Evolutionary conservation across 2,329 filamentous ascomycete species (phyloP).

Genomic region (Xylaria sp.): DNA sequence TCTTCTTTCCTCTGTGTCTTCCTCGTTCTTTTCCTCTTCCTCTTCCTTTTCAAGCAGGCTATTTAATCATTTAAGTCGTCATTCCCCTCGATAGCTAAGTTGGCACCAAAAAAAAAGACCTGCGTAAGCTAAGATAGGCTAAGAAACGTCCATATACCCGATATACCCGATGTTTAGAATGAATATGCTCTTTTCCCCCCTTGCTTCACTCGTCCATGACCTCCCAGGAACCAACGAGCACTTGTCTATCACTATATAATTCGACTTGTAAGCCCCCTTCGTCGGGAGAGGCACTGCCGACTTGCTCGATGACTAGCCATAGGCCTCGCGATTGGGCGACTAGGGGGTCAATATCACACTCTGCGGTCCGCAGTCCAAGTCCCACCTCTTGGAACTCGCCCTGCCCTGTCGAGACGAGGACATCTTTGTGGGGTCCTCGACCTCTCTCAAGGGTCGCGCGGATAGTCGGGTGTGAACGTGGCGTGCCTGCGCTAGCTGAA

Average conservation of each 20-base stretch:
- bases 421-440: slow-evolving; percentile 72
- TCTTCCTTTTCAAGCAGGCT: neutral
- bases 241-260: slow-evolving; percentile 60
- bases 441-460: slow-evolving; percentile 79
- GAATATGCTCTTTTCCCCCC: neutral
- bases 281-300: slow-evolving; percentile 59
- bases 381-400: slow-evolving; percentile 78
- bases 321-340: slow-evolving; percentile 61
- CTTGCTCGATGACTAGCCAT: slow-evolving; percentile 84
- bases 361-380: slow-evolving; percentile 70
- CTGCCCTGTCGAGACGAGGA: slow-evolving; percentile 71
- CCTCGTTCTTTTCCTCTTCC: neutral
- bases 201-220: slow-evolving; percentile 19
- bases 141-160: neutral
- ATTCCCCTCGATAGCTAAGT: too few relatives aligned
- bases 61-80: neutral
- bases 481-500: slow-evolving; percentile 42
- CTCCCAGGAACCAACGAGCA: slow-evolving; percentile 59
- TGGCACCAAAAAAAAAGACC: neutral
- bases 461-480: slow-evolving; percentile 56
- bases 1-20: neutral
- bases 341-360: slow-evolving; percentile 79
- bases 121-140: neutral
- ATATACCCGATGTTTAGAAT: too few relatives aligned
- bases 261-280: slow-evolving; percentile 62